Conservation (phyloP, 208 protist species). For the Angomonas deanei region DNA sequence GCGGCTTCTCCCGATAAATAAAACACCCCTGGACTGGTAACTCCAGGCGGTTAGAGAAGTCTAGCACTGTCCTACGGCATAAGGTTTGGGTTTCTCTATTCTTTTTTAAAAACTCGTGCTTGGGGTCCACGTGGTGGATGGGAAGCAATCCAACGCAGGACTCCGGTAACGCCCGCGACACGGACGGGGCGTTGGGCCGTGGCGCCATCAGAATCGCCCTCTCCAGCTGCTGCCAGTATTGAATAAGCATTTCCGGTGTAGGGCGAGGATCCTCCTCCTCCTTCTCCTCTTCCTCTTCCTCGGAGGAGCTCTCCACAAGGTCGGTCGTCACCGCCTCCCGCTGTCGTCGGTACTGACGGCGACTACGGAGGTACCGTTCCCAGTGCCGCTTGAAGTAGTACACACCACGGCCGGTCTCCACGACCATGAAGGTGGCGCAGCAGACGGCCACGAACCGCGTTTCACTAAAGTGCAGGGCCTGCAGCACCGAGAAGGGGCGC, state of each 20-base stretch:
- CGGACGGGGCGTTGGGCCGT: not conserved
- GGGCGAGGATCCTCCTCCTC: not conserved
- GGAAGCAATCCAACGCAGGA: too few species aligned
- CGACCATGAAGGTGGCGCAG: not conserved
- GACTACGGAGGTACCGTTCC: not conserved
- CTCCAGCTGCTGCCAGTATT: constrained; percentile 10
- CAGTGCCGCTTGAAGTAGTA: not conserved
- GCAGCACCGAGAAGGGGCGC: not conserved
- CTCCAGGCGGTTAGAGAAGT: not conserved
- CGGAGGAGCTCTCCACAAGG: too few species aligned
- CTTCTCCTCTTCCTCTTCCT: not conserved
- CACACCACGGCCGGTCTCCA: not conserved
- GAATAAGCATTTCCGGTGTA: not conserved
- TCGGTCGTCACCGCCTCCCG: too few species aligned
- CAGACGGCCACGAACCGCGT: not conserved
- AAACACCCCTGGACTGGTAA: not conserved
- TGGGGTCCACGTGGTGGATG: too few species aligned
- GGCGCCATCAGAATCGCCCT: constrained; percentile 2
- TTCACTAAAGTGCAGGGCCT: not conserved
- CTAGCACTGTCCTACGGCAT: not conserved
- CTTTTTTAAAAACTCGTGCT: not conserved
- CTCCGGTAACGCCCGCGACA: not conserved
- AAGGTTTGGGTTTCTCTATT: not conserved
- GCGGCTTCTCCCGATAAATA: not conserved
- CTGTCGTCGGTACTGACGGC: not conserved